phyloP scores from a whole-genome alignment of 1,284 basidiomycete species.

The Termitomyces sp. region DNA sequence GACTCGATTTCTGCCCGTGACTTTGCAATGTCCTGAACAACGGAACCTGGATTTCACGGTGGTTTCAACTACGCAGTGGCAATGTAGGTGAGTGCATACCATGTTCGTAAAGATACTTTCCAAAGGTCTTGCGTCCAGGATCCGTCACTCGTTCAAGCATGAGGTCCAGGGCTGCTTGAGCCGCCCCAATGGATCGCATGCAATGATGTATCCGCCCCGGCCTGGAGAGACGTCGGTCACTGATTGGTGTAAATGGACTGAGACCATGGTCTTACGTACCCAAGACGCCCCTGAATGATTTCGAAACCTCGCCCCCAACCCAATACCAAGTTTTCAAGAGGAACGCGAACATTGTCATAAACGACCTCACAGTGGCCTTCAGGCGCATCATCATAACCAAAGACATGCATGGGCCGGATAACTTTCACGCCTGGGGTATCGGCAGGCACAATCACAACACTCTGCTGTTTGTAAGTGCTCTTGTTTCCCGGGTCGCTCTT shows the following conservation, averaged over 20 bases:
- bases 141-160: constrained; percentile 93
- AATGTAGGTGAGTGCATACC: constrained; percentile 41
- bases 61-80: constrained; percentile 2
- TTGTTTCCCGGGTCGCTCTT: constrained; percentile 79
- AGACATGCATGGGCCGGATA: constrained; percentile 87
- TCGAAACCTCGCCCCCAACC: constrained; percentile 95
- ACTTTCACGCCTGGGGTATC: constrained; percentile 85
- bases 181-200: constrained; percentile 94
- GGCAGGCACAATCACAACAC: constrained; percentile 89
- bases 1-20: constrained; percentile 92
- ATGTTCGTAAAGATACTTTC: constrained; percentile 88
- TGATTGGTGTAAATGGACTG: neutral
- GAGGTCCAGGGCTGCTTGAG: constrained; percentile 80
- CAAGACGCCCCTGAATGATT: constrained; percentile 97
- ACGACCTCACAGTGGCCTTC: constrained; percentile 95
- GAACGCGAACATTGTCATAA: constrained; percentile 92
- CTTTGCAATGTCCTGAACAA: constrained; percentile 86
- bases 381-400: constrained; percentile 92
- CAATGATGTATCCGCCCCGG: constrained; percentile 98
- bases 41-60: constrained; percentile 55
- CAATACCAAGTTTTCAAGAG: constrained; percentile 76
- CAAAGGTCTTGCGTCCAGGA: constrained; percentile 87
- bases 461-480: constrained; percentile 80
- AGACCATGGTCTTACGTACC: constrained; percentile 42
- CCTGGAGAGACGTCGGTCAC: constrained; percentile 30